Evolutionary conservation across 768 basidiomycete genomes (phyloP).

Genomic region (Suillus hirtellus): DNA sequence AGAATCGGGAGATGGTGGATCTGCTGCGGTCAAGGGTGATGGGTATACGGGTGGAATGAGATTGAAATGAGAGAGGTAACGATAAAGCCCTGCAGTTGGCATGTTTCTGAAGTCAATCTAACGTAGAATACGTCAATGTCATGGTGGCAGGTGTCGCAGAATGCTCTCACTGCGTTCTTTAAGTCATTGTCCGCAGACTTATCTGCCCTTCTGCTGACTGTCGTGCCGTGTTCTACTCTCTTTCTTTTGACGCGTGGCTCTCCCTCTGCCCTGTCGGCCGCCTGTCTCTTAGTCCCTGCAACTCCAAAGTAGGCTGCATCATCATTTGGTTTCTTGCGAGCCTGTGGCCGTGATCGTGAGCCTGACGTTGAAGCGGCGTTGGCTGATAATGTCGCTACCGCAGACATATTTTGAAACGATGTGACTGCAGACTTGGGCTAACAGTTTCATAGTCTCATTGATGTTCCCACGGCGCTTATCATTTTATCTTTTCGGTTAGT

Average conservation of each 20-base stretch:
- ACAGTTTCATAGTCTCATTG: too few relatives aligned
- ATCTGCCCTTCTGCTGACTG: constrained; percentile 31
- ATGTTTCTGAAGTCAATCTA: constrained; percentile 79
- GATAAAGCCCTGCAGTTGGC: constrained; percentile 63
- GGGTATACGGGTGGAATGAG: constrained; percentile 71
- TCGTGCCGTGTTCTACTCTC: constrained; percentile 49
- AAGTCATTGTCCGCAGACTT: constrained; percentile 38
- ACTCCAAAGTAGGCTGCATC: constrained; percentile 73
- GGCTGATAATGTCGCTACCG: constrained; percentile 18
- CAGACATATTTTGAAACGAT: constrained; percentile 5
- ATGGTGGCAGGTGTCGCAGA: constrained; percentile 5
- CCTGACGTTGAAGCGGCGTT: constrained; percentile 35
- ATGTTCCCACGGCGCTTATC: constrained; percentile 10
- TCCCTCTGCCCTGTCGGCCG: constrained; percentile 67
- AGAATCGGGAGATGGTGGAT: constrained; percentile 68
- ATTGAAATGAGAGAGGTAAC: constrained; percentile 73
- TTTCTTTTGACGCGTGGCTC: constrained; percentile 76
- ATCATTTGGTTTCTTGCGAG: constrained; percentile 62
- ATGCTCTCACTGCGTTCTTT: constrained; percentile 32
- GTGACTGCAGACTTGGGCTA: not conserved
- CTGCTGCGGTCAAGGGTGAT: constrained; percentile 62
- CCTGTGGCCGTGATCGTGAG: constrained; percentile 63
- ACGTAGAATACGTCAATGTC: constrained; percentile 16
- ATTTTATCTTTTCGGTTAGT: not conserved
- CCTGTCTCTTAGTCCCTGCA: constrained; percentile 63